Conservation (phyloP, 1,284 basidiomycete species). For the Xerocomus cyaneibrunnescens region DNA sequence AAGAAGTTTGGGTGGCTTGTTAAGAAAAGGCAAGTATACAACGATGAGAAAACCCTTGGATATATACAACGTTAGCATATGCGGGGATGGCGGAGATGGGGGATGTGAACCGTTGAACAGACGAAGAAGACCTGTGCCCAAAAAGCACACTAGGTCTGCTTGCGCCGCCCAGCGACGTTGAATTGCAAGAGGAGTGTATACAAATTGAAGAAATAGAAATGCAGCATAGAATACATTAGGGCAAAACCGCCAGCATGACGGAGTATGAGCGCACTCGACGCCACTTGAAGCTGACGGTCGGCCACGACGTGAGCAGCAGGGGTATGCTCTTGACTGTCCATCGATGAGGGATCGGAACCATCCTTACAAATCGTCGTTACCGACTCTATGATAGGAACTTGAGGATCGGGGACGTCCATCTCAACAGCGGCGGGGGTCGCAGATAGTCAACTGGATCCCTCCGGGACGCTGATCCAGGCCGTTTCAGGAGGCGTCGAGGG, state of each 20-base stretch:
- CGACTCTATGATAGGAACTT: constrained; percentile 25
- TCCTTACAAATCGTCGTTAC: constrained; percentile 19
- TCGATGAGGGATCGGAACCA: constrained; percentile 14
- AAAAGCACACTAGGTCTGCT: constrained; percentile 24
- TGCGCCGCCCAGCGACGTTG: constrained; percentile 29
- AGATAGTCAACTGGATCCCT: constrained; percentile 38
- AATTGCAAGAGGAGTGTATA: constrained; percentile 50
- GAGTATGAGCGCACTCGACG: constrained; percentile 32
- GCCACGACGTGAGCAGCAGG: constrained; percentile 16
- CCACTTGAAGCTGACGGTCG: constrained; percentile 22
- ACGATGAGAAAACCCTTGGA: constrained; percentile 20
- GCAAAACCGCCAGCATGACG: constrained; percentile 44
- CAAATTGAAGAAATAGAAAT: constrained; percentile 52
- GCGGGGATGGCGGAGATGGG: constrained; percentile 7
- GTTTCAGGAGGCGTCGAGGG: constrained; percentile 33
- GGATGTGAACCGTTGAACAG: constrained; percentile 3
- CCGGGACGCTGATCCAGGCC: constrained; percentile 33
- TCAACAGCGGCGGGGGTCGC: constrained; percentile 18
- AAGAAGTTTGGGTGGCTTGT: constrained; percentile 16
- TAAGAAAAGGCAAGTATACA: constrained; percentile 30
- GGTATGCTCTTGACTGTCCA: constrained; percentile 25
- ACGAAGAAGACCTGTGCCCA: constrained; percentile 8
- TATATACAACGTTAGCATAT: constrained; percentile 35
- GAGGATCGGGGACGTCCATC: constrained; percentile 19
- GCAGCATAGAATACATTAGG: constrained; percentile 45